These are phyloP conservation scores for Fraxinus excelsior DNA, from an alignment of 257 asterid genomes.

Conservation along the genomic window DNA sequence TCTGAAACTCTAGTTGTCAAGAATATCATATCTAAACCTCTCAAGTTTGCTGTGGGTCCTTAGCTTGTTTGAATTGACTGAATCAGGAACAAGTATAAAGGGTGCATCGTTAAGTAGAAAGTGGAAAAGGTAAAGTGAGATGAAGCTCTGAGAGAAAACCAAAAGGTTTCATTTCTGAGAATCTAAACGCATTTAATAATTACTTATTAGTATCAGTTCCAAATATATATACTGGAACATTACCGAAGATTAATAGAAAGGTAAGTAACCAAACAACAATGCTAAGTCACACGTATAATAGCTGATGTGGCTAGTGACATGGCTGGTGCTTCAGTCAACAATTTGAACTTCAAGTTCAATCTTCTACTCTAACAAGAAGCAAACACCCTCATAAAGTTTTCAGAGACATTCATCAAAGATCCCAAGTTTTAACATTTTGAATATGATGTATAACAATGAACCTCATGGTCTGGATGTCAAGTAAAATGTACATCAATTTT, in stretches of 20 bases:
- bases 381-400: neutral
- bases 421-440: neutral
- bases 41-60: neutral
- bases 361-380: neutral
- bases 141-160: neutral
- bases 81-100: neutral
- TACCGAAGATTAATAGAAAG: neutral
- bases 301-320: neutral
- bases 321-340: neutral
- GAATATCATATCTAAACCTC: neutral
- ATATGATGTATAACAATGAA: neutral
- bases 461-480: neutral
- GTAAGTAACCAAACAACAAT: neutral
- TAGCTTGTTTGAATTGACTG: neutral
- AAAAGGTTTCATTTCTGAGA: neutral
- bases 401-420: neutral
- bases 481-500: neutral
- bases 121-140: neutral
- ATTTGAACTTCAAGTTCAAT: neutral
- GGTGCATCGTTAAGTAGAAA: neutral
- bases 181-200: neutral
- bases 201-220: neutral
- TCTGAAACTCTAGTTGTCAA: neutral
- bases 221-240: neutral
- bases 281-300: neutral